Base-by-base conservation (phyloP, 1,284 basidiomycete species). In the Pseudozyma hubeiensis region DNA sequence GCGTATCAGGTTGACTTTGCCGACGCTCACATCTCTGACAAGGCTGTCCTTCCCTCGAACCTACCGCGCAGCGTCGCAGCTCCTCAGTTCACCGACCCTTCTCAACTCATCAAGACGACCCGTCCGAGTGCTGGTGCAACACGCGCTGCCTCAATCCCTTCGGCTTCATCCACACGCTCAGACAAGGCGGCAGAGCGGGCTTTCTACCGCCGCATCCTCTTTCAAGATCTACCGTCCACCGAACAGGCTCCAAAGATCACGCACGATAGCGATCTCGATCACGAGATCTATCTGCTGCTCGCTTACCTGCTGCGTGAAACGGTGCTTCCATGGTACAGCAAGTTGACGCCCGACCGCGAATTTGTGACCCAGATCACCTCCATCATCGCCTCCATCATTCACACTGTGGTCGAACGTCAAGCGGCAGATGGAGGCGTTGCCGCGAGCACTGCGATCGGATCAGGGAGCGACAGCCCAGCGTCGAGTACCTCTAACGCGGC, bases 321-420 rank as follows among this genome's bases (percentile, higher is more conserved):
- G 7, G 70, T 79, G n/a, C 59, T 79, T 35, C 73, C 75, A 0
- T 79, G 77, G 77, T 78, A 75, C 48, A 59, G 64, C 61, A 70
- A 71, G 52, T 47, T 79, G 33, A 78, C 75, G 13, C 75, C 75
- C 3, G 73, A 79, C 31, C 67, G 77, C 19, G 68, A 76, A 40
- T 64, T 79, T 5, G 53, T 78, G 30, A 67, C 57, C 2, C 73
- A 75, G 16, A 49, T 71, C 61, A 63, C 66, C 9, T 46, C 53
- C 7, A 70, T 70, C 53, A 53, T 75, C 39, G 45, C 47, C 14
- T 62, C 59, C 5, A 48, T 75, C 44, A 50, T 75, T 13, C 53
- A 57, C 33, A 57, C 53, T 6, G 30, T 70, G 4, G 34, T 56
- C 14, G 37, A 53, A 34, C 63, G 72, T 30, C 63, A 69, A 13